Evolutionary conservation across 169 alveolate species (phyloP).

Genomic region (Babesia bovis): DNA sequence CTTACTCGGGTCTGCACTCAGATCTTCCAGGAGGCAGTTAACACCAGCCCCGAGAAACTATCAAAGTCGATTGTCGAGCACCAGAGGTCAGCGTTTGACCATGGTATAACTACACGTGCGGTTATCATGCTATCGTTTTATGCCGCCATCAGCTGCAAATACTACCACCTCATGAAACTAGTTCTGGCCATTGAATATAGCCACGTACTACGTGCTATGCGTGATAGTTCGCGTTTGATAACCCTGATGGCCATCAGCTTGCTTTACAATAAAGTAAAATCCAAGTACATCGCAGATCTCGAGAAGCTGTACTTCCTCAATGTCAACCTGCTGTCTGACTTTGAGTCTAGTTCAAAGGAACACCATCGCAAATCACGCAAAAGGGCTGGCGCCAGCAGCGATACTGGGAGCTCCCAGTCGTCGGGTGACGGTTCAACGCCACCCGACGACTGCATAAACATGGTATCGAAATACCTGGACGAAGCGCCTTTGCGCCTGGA

Average conservation of each 20-base stretch:
- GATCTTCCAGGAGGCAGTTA: slow-evolving; percentile 8
- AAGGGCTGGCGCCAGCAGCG: not conserved
- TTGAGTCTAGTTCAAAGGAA: not conserved
- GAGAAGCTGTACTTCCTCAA: slow-evolving; percentile 30
- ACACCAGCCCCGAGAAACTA: slow-evolving; percentile 19
- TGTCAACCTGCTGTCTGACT: slow-evolving; percentile 25
- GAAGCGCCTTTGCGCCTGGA: slow-evolving; percentile 1
- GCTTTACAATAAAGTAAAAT: slow-evolving; percentile 26
- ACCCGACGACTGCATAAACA: not conserved
- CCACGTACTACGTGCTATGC: slow-evolving; percentile 3
- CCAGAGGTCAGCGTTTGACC: not conserved
- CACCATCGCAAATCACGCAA: slow-evolving; percentile 19
- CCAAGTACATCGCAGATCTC: slow-evolving; percentile 20
- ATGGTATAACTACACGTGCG: not conserved
- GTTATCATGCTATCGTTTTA: slow-evolving; percentile 23
- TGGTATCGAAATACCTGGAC: not conserved
- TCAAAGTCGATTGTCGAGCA: not conserved
- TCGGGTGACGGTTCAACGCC: not conserved
- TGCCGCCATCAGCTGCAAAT: slow-evolving; percentile 27
- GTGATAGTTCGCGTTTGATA: slow-evolving; percentile 19
- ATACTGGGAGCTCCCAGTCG: not conserved
- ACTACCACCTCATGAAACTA: slow-evolving; percentile 6
- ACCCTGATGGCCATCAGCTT: slow-evolving; percentile 24
- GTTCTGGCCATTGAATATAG: slow-evolving; percentile 10
- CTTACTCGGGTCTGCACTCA: slow-evolving; percentile 1